These are phyloP conservation scores for Trichoderma semiorbis DNA, from an alignment of 2,329 filamentous ascomycete genomes.

Conservation along the genomic window DNA sequence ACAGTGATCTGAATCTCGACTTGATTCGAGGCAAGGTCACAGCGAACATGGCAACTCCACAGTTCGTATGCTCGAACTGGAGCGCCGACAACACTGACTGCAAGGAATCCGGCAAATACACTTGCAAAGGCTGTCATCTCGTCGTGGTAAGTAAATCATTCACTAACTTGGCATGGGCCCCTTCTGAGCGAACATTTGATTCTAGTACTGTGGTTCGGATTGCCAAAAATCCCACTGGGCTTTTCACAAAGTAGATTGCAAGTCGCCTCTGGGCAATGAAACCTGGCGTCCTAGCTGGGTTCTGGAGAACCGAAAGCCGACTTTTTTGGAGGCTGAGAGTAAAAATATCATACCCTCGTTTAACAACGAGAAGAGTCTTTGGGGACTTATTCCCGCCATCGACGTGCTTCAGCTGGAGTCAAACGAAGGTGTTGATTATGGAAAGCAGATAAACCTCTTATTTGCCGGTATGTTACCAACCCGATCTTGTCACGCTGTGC, in stretches of 20 bases:
- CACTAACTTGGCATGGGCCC: neutral
- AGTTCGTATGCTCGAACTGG: neutral
- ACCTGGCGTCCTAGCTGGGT: neutral
- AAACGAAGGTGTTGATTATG: neutral
- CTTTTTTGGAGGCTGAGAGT: neutral
- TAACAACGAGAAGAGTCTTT: neutral
- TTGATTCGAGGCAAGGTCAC: neutral
- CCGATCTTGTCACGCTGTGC: accelerated
- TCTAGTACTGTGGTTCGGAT: neutral
- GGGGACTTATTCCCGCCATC: slow-evolving; percentile 5
- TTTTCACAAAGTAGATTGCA: neutral
- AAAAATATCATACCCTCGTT: neutral
- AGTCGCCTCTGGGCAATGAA: neutral
- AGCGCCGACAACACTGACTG: neutral
- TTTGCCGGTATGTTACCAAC: neutral
- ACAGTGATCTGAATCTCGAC: neutral
- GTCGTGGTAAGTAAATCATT: neutral
- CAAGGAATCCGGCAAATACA: neutral
- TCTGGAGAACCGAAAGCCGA: neutral
- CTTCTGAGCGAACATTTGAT: neutral
- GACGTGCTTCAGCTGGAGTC: neutral
- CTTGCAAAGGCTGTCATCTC: neutral
- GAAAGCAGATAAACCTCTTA: neutral
- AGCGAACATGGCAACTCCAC: neutral
- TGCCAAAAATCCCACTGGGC: slow-evolving; percentile 7